phyloP scores from a whole-genome alignment of 208 protist genomes.

The Leishmania turanica region DNA sequence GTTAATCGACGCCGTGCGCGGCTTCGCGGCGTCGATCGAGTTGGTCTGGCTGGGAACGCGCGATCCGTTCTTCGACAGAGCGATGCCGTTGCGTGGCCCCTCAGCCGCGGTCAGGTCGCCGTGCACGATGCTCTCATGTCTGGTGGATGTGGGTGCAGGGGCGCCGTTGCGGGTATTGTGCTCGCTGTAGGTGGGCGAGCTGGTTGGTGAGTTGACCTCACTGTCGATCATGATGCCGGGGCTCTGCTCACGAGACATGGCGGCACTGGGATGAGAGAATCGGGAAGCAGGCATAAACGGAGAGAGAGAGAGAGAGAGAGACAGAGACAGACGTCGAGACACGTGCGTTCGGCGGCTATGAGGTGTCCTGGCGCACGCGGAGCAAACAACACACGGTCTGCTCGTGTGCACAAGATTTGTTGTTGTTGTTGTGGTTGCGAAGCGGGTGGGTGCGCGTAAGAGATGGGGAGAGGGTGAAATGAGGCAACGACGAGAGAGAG shows the following conservation, averaged over 20 bases:
- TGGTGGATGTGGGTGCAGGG: neutral
- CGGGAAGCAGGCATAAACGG: neutral
- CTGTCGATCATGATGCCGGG: conserved; percentile 18
- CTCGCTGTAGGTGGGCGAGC: conserved; percentile 5
- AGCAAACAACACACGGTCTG: neutral
- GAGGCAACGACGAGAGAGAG: neutral
- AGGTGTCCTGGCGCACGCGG: neutral
- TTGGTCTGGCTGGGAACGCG: neutral
- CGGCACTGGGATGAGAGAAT: neutral
- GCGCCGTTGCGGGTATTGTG: neutral
- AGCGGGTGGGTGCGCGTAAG: neutral
- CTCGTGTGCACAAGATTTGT: neutral
- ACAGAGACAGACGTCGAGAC: neutral
- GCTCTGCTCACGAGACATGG: conserved; percentile 25
- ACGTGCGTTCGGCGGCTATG: neutral
- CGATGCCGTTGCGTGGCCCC: conserved; percentile 1
- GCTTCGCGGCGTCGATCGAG: neutral
- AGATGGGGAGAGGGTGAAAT: neutral
- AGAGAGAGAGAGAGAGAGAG: neutral
- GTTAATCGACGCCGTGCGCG: neutral
- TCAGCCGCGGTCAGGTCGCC: neutral
- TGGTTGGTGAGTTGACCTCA: neutral
- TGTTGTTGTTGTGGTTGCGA: neutral
- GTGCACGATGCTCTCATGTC: neutral
- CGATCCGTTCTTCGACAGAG: neutral